Percentiles rank a stretch among this genome's conserved stretches.
Conservation (phyloP, 2,329 filamentous ascomycete genomes). For the Neopestalotiopsis rosae region DNA sequence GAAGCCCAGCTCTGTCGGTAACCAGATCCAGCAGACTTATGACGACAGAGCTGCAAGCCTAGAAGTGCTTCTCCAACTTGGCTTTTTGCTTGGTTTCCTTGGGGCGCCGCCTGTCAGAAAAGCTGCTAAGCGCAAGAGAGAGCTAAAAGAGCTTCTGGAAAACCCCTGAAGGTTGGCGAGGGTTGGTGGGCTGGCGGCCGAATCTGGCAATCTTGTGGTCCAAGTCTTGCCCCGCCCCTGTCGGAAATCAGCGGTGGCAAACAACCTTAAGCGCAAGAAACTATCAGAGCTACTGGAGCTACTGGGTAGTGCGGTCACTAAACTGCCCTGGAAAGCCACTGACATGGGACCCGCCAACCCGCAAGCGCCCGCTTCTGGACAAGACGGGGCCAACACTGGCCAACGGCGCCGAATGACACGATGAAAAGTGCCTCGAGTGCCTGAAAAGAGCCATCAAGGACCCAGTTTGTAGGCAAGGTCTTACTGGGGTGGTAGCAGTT, state of each 20-base stretch:
- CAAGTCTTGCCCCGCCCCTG: no score
- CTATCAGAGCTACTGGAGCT: background rate
- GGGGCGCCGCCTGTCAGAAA: background rate
- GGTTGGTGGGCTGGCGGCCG: background rate
- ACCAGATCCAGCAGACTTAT: background rate
- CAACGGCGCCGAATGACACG: no score
- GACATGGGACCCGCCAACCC: background rate
- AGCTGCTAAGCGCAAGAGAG: background rate
- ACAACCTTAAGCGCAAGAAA: background rate
- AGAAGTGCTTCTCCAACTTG: background rate
- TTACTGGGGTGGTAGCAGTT: background rate
- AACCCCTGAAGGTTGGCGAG: background rate
- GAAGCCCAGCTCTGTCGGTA: background rate
- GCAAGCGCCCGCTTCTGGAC: background rate
- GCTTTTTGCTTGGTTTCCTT: background rate
- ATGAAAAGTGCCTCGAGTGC: no score
- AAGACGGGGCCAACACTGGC: background rate
- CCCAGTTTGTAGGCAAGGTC: background rate
- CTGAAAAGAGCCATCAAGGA: background rate
- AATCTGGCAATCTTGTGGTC: no score
- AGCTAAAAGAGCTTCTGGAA: background rate
- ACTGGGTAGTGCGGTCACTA: background rate
- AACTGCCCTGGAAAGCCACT: background rate
- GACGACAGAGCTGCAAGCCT: background rate
- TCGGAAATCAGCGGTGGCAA: background rate